Conservation (phyloP, 257 asterid genomes). For the Solanum chilense region DNA sequence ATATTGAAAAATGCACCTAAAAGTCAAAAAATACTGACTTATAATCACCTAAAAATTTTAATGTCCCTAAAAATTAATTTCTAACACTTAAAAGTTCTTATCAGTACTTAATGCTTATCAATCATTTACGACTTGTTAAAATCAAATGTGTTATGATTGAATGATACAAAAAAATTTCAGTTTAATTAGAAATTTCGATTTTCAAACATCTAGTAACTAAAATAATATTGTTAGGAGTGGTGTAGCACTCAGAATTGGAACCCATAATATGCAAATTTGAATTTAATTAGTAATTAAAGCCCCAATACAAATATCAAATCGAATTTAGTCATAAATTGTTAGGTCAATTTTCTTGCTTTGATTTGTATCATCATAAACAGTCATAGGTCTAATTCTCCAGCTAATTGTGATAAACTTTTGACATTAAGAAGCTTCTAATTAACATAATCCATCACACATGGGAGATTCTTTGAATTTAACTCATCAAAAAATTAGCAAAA, state of each 20-base stretch:
- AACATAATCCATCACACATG: neutral
- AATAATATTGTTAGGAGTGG: neutral
- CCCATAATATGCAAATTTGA: fast-evolving
- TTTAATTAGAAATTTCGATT: neutral
- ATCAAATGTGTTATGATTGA: neutral
- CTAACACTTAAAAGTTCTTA: neutral
- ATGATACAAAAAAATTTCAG: fast-evolving
- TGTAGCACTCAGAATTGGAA: neutral
- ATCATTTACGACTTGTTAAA: too few species aligned
- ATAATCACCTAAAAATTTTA: neutral
- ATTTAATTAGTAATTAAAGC: neutral
- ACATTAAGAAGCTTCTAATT: neutral
- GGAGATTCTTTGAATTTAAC: neutral
- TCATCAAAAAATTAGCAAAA: neutral
- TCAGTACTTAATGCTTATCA: neutral
- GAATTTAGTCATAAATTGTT: neutral
- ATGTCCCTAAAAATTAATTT: neutral
- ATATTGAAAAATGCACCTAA: neutral
- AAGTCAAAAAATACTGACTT: neutral
- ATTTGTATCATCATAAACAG: neutral
- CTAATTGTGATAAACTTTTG: neutral
- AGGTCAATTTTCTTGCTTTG: neutral
- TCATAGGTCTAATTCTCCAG: neutral
- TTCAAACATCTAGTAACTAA: fast-evolving
- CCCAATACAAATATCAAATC: fast-evolving